phyloP scores from a whole-genome alignment of 257 asterid genomes.

The Lycium ferocissimum region DNA sequence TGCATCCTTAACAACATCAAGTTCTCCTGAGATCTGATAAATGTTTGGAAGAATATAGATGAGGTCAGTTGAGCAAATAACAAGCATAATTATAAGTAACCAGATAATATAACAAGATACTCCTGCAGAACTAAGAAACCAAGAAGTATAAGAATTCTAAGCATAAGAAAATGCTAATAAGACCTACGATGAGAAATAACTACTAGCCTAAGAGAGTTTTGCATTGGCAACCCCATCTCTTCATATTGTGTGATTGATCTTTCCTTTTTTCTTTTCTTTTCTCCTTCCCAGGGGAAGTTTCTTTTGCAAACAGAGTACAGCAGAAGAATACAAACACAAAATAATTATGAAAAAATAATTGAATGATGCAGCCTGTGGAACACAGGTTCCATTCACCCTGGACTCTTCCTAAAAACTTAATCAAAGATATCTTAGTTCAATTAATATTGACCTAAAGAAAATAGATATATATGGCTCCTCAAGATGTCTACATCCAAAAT shows the following conservation, averaged over 20 bases:
- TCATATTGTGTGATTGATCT: not conserved
- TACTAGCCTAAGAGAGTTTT: not conserved
- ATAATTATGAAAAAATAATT: not conserved
- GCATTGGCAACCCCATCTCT: slow-evolving; percentile 4
- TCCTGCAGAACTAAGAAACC: slow-evolving; percentile 11
- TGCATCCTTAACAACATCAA: slow-evolving; percentile 84
- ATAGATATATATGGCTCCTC: not conserved
- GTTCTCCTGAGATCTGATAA: slow-evolving; percentile 86
- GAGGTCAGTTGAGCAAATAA: not conserved
- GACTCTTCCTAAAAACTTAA: not conserved
- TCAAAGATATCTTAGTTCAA: not conserved
- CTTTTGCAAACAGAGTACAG: slow-evolving; percentile 6
- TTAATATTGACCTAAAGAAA: slow-evolving; percentile 1
- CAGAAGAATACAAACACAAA: not conserved
- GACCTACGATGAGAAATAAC: not conserved
- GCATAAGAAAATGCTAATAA: not conserved
- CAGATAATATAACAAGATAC: not conserved
- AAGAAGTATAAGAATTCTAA: not conserved
- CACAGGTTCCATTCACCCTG: too few relatives aligned
- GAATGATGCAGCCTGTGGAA: not conserved
- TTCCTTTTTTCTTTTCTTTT: slow-evolving; percentile 1
- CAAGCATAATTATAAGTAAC: slow-evolving; percentile 15
- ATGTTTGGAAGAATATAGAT: not conserved
- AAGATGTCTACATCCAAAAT: slow-evolving; percentile 20
- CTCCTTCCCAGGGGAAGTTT: not conserved